Evolutionary conservation across 352 stramenopile species (phyloP).

Genomic region (Phytophthora pinifolia): DNA sequence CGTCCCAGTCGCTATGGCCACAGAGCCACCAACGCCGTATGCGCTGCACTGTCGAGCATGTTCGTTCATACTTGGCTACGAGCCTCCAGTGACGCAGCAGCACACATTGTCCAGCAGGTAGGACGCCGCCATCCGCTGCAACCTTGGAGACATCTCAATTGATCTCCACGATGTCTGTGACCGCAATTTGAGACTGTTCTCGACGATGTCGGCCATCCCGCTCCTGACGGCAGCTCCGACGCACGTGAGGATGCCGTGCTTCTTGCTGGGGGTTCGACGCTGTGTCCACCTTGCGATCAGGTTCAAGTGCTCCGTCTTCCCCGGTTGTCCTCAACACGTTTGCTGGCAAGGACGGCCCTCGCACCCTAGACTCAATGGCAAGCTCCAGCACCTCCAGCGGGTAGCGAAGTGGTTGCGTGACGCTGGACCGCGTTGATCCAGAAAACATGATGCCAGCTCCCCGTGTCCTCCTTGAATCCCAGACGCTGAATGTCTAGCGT

Average conservation of each 20-base stretch:
- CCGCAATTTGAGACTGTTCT: constrained; percentile 7
- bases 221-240: constrained; percentile 13
- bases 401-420: constrained; percentile 10
- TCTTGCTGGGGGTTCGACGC: constrained; percentile 4
- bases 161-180: neutral
- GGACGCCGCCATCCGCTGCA: neutral
- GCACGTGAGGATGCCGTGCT: constrained; percentile 18
- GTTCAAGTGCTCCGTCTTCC: constrained; percentile 2
- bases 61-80: neutral
- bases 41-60: neutral
- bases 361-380: constrained; percentile 14
- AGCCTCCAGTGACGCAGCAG: constrained; percentile 9
- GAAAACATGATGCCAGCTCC: constrained; percentile 9
- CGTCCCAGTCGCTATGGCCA: constrained; percentile 7
- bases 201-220: constrained; percentile 4
- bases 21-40: neutral
- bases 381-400: constrained; percentile 18
- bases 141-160: neutral
- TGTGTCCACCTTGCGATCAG: constrained; percentile 13
- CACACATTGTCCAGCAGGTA: constrained; percentile 7
- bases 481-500: constrained; percentile 5
- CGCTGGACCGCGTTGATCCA: constrained; percentile 1
- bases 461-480: constrained; percentile 13
- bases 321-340: constrained; percentile 10
- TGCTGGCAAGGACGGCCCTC: constrained; percentile 4